A percentile compares a stretch with the other conserved stretches of the same genome.
phyloP scores from a whole-genome alignment of 768 basidiomycete species.

The Lanmaoa pseudosensibilis region DNA sequence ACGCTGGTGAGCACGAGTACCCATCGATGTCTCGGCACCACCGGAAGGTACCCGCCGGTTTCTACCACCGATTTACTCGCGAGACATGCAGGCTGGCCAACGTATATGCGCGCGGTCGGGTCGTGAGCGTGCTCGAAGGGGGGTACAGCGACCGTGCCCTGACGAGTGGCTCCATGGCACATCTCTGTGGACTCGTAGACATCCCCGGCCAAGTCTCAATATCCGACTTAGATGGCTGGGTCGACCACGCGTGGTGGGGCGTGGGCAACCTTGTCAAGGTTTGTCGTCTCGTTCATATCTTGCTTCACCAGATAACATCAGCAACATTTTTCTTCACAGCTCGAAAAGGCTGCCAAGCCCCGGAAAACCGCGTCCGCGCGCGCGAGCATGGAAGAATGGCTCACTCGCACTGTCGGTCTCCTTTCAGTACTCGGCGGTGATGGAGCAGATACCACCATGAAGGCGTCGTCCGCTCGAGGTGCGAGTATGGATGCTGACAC shows the following conservation, averaged over 20 bases:
- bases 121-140: constrained; percentile 92
- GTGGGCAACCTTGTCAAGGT: constrained; percentile 61
- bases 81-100: constrained; percentile 70
- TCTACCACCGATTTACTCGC: constrained; percentile 79
- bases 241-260: constrained; percentile 65
- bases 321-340: constrained; percentile 35
- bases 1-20: constrained; percentile 91
- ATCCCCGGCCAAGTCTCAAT: background rate
- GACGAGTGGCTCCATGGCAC: constrained; percentile 79
- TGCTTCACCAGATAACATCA: background rate
- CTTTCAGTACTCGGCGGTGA: constrained; percentile 8
- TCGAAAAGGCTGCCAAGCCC: constrained; percentile 66
- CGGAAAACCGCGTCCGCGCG: constrained; percentile 44
- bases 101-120: constrained; percentile 58
- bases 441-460: background rate
- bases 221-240: constrained; percentile 10
- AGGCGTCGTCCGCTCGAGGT: constrained; percentile 3
- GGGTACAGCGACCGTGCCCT: constrained; percentile 93
- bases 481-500: background rate
- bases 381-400: constrained; percentile 49
- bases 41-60: constrained; percentile 83
- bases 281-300: background rate
- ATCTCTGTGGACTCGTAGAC: constrained; percentile 64
- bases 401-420: constrained; percentile 48
- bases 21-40: constrained; percentile 89